Conservation (phyloP, 2,329 filamentous ascomycete species). For the Xylaria sp. region DNA sequence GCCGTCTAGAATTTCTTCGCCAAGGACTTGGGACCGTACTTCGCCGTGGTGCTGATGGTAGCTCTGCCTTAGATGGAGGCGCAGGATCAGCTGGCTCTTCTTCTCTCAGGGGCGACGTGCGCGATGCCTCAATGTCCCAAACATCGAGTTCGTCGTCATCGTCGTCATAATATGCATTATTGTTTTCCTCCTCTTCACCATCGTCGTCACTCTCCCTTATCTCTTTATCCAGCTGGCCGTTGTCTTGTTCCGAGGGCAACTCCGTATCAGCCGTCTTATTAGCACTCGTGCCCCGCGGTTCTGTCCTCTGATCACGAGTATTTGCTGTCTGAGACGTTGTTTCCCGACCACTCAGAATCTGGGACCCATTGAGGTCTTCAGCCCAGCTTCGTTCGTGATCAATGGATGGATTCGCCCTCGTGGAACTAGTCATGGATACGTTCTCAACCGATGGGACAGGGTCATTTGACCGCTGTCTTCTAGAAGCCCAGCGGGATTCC, state of each 20-base stretch:
- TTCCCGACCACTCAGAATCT: constrained; percentile 13
- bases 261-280: constrained; percentile 6
- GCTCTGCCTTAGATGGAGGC: constrained; percentile 14
- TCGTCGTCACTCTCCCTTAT: constrained; percentile 10
- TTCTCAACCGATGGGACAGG: not conserved
- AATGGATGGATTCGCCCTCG: constrained; percentile 17
- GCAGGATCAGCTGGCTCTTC: constrained; percentile 20
- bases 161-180: constrained; percentile 4
- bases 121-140: constrained; percentile 53
- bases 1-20: constrained; percentile 32
- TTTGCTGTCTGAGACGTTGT: constrained; percentile 12
- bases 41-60: constrained; percentile 23
- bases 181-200: constrained; percentile 8
- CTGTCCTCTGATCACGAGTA: constrained; percentile 15
- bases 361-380: constrained; percentile 16
- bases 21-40: constrained; percentile 39
- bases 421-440: constrained; percentile 20
- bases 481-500: constrained; percentile 13
- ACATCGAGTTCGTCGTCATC: constrained; percentile 41
- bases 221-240: constrained; percentile 21
- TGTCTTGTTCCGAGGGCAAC: constrained; percentile 2
- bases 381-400: constrained; percentile 19
- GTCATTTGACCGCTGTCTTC: constrained; percentile 5
- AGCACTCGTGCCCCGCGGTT: constrained; percentile 12
- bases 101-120: constrained; percentile 36